These are phyloP conservation scores for Platanus orientalis DNA, from an alignment of 164 flowering plant species.

Conservation along the genomic window DNA sequence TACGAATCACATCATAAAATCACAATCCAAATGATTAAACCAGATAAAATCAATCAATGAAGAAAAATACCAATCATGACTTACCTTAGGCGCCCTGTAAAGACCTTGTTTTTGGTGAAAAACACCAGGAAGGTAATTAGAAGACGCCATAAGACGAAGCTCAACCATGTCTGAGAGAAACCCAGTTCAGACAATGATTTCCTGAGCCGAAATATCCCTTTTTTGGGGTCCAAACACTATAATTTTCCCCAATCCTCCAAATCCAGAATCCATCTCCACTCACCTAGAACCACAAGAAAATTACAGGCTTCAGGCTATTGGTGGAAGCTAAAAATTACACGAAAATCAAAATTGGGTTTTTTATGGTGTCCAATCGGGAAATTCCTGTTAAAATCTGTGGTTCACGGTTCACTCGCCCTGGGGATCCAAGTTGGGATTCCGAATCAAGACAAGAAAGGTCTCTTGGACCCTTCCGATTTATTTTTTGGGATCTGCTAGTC, in stretches of 20 bases:
- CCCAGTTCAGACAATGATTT: slow-evolving; percentile 25
- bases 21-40: slow-evolving; percentile 4
- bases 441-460: no score
- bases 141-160: slow-evolving; percentile 54
- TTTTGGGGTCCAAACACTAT: slow-evolving; percentile 8
- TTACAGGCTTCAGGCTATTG: neutral
- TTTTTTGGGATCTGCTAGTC: no score
- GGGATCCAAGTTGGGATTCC: neutral
- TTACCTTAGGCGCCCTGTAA: slow-evolving; percentile 39
- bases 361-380: neutral
- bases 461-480: no score
- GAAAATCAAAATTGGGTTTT: neutral
- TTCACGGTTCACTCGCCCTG: neutral
- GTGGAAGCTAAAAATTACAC: neutral
- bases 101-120: slow-evolving; percentile 30
- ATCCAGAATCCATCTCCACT: no score
- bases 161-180: slow-evolving; percentile 28
- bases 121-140: slow-evolving; percentile 31
- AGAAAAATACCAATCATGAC: neutral
- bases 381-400: slow-evolving; percentile 4
- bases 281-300: no score
- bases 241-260: slow-evolving; percentile 11
- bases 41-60: neutral
- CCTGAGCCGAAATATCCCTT: slow-evolving; percentile 14
- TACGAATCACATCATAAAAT: neutral